Percentiles rank a stretch among this genome's conserved stretches.
phyloP scores from a whole-genome alignment of 2,329 filamentous ascomycete species.

The Fusarium udum region DNA sequence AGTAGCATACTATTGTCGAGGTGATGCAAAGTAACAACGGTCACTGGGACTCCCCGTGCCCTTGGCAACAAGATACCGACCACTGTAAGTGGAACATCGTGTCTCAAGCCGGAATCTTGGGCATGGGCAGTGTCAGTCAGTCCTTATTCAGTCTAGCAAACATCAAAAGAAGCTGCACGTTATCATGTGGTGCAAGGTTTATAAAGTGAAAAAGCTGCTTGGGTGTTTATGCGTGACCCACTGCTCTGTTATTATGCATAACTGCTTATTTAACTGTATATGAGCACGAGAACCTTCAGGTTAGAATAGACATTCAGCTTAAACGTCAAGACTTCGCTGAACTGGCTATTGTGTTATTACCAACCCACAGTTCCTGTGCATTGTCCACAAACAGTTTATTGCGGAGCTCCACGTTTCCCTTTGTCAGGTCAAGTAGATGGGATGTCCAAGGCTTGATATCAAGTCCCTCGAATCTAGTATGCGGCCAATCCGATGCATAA shows the following conservation, averaged over 20 bases:
- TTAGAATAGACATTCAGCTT: neutral
- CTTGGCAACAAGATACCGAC: neutral
- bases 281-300: neutral
- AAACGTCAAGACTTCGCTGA: neutral
- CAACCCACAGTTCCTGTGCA: neutral
- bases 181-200: neutral
- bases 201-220: rapidly evolving
- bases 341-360: neutral
- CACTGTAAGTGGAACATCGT: neutral
- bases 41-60: neutral
- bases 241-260: neutral
- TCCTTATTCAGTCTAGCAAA: neutral
- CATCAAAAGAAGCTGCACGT: neutral
- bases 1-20: neutral
- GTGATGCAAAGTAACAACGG: neutral
- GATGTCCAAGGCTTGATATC: neutral
- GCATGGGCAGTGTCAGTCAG: neutral
- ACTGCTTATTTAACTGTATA: rapidly evolving
- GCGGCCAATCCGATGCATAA: neutral
- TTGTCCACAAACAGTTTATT: neutral
- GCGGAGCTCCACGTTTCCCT: neutral
- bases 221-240: neutral
- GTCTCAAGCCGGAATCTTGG: neutral
- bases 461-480: neutral
- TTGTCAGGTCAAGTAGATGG: neutral